Base-by-base conservation (phyloP, 148 eudicot species). In the Vaccinium darrowii region DNA sequence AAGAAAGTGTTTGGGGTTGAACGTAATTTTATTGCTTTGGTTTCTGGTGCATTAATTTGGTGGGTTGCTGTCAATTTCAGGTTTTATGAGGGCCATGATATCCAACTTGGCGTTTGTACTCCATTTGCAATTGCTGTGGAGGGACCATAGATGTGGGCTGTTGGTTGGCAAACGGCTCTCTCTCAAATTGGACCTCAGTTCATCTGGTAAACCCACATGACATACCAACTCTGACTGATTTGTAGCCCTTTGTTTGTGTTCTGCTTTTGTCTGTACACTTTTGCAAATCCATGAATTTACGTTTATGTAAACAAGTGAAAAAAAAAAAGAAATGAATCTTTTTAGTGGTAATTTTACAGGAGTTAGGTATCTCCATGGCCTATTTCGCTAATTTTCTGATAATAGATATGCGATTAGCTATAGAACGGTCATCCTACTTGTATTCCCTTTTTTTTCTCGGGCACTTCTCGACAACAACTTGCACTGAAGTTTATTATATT, bases 101-200 rank as follows among this genome's bases (percentile, higher is more conserved):
- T 88, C 90, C 27, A 88, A 88, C 83, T 73, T 88, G 69, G 90
- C 90, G 27, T 88, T 88, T 73, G 90, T 88, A 60, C 87, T 1
- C 90, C 90, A 57, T 88, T 88, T 86, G 90, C 90, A 78, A 84
- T 88, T 86, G 90, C 90, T 78, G 88, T 88, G 30, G 90, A 88
- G 90, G 90, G 90, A 57, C 90, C 90, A 58, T 88, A 88, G 71
- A 86, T 88, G 90, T 88, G 90, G 90, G 90, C 90, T 33, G 60
- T 80, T 86, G 90, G 90, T 76, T 88, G 90, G 90, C 67, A 86
- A 73, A 81, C 23, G 27, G 90, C 88, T 30, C n/a, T 88, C 27
- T 81, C 88, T 82, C 87, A 88, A 51, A 81, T 84, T 47, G 90
- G 90, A 63, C 88, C 88, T 81, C 80, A 86, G 23, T 81, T 88